A percentile compares a stretch with the other conserved stretches of the same genome.
These are phyloP conservation scores for Penium margaritaceum DNA, from an alignment of 139 green algal species.

Conservation along the genomic window DNA sequence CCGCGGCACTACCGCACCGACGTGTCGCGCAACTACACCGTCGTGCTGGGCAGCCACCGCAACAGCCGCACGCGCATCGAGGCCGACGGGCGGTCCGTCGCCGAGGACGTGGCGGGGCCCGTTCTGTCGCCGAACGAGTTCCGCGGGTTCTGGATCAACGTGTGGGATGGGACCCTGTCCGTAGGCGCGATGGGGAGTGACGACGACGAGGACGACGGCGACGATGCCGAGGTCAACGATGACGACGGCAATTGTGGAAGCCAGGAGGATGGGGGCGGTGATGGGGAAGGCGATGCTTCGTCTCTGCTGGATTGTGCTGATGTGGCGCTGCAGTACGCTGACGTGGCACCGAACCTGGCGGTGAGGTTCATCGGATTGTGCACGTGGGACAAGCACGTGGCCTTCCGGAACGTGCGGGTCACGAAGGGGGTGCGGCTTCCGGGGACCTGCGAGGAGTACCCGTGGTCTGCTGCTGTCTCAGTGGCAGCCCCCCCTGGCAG, in stretches of 20 bases:
- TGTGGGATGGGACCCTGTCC: constrained; percentile 12
- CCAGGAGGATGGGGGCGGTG: constrained; percentile 13
- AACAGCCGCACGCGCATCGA: constrained; percentile 41
- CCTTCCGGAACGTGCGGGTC: constrained; percentile 40
- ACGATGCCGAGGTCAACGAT: constrained; percentile 19
- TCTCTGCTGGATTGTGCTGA: too few species aligned
- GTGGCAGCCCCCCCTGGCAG: too few species aligned
- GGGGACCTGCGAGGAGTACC: neutral
- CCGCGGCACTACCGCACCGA: constrained; percentile 28
- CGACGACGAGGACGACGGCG: too few species aligned
- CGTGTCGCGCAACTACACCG: constrained; percentile 22
- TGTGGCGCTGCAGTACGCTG: constrained; percentile 1
- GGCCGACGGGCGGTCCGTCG: constrained; percentile 25
- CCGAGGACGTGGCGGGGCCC: constrained; percentile 9
- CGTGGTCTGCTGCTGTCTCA: too few species aligned
- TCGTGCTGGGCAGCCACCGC: constrained; percentile 42
- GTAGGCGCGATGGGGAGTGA: constrained; percentile 22
- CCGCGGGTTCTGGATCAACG: constrained; percentile 22
- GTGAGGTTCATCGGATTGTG: constrained; percentile 35
- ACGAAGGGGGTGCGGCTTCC: neutral
- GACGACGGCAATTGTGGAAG: too few species aligned
- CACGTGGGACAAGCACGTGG: constrained; percentile 38
- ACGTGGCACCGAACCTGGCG: constrained; percentile 18
- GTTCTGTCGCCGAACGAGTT: constrained; percentile 32
- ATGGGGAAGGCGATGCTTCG: too few species aligned